These are phyloP conservation scores for Coemansia sp. DNA, from an alignment of 192 early-diverging fungal species.

Conservation along the genomic window DNA sequence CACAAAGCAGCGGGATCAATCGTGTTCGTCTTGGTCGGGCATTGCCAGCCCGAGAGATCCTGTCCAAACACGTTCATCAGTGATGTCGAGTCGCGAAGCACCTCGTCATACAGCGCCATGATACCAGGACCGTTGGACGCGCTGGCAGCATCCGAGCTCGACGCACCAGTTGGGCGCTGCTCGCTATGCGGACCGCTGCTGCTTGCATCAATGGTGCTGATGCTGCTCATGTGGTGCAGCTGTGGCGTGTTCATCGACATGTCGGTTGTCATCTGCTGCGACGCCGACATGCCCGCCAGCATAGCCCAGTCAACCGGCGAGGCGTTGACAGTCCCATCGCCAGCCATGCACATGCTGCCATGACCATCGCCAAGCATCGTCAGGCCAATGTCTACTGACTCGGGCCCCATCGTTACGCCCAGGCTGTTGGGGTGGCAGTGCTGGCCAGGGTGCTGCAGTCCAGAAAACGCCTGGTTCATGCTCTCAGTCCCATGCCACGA, in stretches of 20 bases:
- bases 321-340: constrained; percentile 17
- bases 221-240: constrained; percentile 43
- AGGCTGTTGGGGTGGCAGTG: constrained; percentile 32
- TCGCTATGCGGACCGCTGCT: constrained; percentile 17
- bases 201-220: constrained; percentile 25
- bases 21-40: constrained; percentile 53
- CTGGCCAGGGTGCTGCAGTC: constrained; percentile 27
- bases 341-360: constrained; percentile 20
- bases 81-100: constrained; percentile 51
- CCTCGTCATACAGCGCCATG: constrained; percentile 50
- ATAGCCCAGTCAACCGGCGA: constrained; percentile 49
- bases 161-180: constrained; percentile 20
- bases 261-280: constrained; percentile 19
- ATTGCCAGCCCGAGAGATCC: constrained; percentile 54
- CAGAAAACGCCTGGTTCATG: constrained; percentile 41
- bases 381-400: constrained; percentile 31
- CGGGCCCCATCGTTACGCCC: constrained; percentile 38
- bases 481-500: constrained; percentile 55
- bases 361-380: constrained; percentile 38
- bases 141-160: constrained; percentile 11
- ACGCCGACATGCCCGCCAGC: constrained; percentile 42
- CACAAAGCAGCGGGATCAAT: constrained; percentile 55
- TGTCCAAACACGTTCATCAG: constrained; percentile 54
- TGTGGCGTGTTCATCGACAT: constrained; percentile 22
- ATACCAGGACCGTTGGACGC: constrained; percentile 23